A percentile compares a stretch with the other conserved stretches of the same genome.
Conservation (phyloP, 2,329 filamentous ascomycete species). For the Neofusicoccum umdonicola region DNA sequence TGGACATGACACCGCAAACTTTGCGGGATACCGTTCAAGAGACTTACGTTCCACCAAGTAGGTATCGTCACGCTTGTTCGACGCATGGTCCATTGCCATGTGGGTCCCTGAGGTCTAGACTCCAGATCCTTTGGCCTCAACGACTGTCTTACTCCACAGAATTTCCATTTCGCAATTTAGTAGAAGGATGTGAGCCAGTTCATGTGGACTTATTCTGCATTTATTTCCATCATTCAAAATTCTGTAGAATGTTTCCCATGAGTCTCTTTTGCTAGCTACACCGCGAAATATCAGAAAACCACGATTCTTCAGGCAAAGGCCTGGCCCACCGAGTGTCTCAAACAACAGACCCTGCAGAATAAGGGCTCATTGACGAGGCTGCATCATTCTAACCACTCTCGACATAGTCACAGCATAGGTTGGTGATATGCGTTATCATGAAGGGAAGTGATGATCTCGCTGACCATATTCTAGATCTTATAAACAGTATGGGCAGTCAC, state of each 20-base stretch:
- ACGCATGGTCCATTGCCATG: too few species aligned
- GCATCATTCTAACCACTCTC: not conserved
- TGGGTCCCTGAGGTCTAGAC: too few species aligned
- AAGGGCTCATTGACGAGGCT: not conserved
- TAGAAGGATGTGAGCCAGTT: too few species aligned
- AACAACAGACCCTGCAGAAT: slow-evolving; percentile 1
- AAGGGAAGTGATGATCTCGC: not conserved
- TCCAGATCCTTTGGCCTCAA: too few species aligned
- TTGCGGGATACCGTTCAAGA: too few species aligned
- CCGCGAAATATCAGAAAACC: not conserved
- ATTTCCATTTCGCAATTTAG: too few species aligned
- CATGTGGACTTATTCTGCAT: too few species aligned
- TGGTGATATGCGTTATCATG: not conserved
- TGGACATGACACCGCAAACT: not conserved
- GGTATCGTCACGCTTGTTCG: too few species aligned
- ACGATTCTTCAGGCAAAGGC: too few species aligned
- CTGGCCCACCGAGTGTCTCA: not conserved
- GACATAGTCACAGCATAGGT: not conserved
- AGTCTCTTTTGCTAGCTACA: not conserved
- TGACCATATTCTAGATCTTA: slow-evolving; percentile 2
- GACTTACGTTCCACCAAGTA: not conserved
- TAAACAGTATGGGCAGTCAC: not conserved
- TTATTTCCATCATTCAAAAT: too few species aligned
- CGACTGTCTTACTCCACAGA: too few species aligned
- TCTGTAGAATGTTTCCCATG: not conserved